Percentiles rank a stretch among this genome's conserved stretches.
These are phyloP conservation scores for Calonectria pseudoturangicola DNA, from an alignment of 2,329 filamentous ascomycete genomes.

Conservation along the genomic window DNA sequence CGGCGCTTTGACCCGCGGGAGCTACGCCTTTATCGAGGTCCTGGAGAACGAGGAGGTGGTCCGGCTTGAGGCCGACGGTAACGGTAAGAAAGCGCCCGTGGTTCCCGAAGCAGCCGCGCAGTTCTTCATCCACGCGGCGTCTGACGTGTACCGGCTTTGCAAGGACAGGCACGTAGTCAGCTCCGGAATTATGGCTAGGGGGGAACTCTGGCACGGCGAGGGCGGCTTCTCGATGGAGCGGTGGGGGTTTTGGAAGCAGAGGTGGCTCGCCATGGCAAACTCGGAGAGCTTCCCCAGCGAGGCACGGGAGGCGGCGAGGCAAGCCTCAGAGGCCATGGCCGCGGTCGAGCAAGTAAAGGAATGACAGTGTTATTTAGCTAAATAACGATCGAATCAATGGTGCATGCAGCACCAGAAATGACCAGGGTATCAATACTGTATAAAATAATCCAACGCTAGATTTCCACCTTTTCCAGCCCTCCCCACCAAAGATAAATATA, in stretches of 20 bases:
- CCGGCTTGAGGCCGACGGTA: background rate
- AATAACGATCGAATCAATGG: background rate
- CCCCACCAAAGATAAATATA: background rate
- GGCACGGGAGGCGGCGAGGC: background rate
- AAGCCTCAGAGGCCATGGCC: conserved; percentile 33
- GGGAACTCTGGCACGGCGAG: conserved; percentile 6
- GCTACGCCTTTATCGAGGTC: background rate
- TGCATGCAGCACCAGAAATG: conserved; percentile 7
- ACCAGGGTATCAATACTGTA: conserved; percentile 34
- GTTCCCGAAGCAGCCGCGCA: conserved; percentile 34
- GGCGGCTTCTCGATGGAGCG: background rate
- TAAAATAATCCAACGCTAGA: conserved; percentile 24
- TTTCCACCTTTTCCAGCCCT: background rate
- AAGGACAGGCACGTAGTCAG: background rate
- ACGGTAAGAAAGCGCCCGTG: background rate
- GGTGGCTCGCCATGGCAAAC: conserved; percentile 18
- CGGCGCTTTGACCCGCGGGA: conserved; percentile 30
- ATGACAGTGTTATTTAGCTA: background rate
- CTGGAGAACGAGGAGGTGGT: background rate
- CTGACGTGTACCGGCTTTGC: conserved; percentile 22
- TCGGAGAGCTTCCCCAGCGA: conserved; percentile 11
- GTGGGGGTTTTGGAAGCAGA: conserved; percentile 36
- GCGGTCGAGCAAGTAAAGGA: background rate
- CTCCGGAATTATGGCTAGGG: background rate
- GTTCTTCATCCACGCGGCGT: conserved; percentile 33